Evolutionary conservation across 2,329 filamentous ascomycete genomes (phyloP).

Genomic region (Hypoxylon sp.): DNA sequence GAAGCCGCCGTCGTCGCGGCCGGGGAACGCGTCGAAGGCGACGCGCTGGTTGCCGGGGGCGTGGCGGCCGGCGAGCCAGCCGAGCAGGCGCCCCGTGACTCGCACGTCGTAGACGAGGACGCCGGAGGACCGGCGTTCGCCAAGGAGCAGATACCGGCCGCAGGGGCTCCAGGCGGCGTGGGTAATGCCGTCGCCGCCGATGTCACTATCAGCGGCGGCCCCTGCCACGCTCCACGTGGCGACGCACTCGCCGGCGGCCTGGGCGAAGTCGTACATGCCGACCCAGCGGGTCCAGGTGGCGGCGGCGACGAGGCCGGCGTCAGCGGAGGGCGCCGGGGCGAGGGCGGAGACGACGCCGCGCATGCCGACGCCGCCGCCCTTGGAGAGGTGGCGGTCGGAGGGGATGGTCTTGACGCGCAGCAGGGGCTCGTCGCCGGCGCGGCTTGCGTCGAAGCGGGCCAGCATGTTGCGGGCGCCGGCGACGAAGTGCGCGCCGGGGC

Average conservation of each 20-base stretch:
- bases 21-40: slow-evolving; percentile 61
- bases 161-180: slow-evolving; percentile 70
- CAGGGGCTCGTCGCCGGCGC: slow-evolving; percentile 60
- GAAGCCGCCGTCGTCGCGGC: slow-evolving; percentile 52
- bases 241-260: slow-evolving; percentile 58
- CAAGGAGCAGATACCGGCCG: slow-evolving; percentile 68
- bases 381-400: slow-evolving; percentile 64
- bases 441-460: slow-evolving; percentile 65
- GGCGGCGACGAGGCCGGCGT: slow-evolving; percentile 60
- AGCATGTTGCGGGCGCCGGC: slow-evolving; percentile 66
- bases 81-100: slow-evolving; percentile 64
- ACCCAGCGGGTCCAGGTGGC: slow-evolving; percentile 71
- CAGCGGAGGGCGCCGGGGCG: slow-evolving; percentile 52
- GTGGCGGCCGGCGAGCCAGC: slow-evolving; percentile 59
- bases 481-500: slow-evolving; percentile 66
- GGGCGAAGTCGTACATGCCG: slow-evolving; percentile 67
- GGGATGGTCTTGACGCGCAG: slow-evolving; percentile 67
- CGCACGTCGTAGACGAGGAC: slow-evolving; percentile 70
- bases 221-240: slow-evolving; percentile 67
- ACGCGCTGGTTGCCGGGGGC: slow-evolving; percentile 64
- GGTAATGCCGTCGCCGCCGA: slow-evolving; percentile 68
- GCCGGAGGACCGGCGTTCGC: slow-evolving; percentile 64
- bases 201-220: slow-evolving; percentile 50
- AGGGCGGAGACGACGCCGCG: slow-evolving; percentile 67
- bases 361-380: slow-evolving; percentile 70